phyloP scores from a whole-genome alignment of 768 basidiomycete genomes.

The Neoboletus magnificus region DNA sequence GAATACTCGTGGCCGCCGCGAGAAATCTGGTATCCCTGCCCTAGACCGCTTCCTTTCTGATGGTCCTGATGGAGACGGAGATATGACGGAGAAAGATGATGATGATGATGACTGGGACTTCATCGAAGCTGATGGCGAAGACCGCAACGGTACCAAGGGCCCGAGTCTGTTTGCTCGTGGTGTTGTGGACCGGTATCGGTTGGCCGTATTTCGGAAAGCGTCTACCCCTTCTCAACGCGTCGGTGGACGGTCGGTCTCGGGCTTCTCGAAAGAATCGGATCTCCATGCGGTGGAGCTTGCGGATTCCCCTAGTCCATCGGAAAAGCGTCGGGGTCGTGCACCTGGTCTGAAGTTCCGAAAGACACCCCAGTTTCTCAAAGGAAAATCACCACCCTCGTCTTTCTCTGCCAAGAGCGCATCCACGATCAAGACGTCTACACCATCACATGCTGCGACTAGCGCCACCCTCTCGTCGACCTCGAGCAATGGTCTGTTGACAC shows the following conservation, averaged over 20 bases:
- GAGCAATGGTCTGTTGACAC: constrained; percentile 53
- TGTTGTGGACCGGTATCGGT: constrained; percentile 81
- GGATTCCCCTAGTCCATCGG: constrained; percentile 45
- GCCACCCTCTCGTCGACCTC: constrained; percentile 37
- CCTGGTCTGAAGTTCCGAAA: constrained; percentile 71
- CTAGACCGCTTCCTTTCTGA: constrained; percentile 71
- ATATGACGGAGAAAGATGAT: constrained; percentile 43
- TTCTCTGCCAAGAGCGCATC: constrained; percentile 32
- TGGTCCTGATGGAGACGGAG: constrained; percentile 43
- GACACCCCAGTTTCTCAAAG: constrained; percentile 68
- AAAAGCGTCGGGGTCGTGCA: constrained; percentile 64
- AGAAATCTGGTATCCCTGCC: constrained; percentile 81
- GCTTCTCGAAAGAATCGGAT: constrained; percentile 55
- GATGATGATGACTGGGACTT: constrained; percentile 94
- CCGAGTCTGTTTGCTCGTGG: constrained; percentile 87
- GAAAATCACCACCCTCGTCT: constrained; percentile 57
- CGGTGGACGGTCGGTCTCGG: constrained; percentile 50
- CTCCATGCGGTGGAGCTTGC: constrained; percentile 35
- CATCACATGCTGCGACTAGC: constrained; percentile 42
- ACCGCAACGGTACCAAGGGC: constrained; percentile 75
- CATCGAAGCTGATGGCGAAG: constrained; percentile 79
- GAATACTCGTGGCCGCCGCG: constrained; percentile 50
- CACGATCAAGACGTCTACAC: constrained; percentile 36
- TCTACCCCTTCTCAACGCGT: constrained; percentile 57
- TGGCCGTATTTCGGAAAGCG: constrained; percentile 84